These are phyloP conservation scores for Rhizopus sp. DNA, from an alignment of 371 early-diverging fungal genomes.

Conservation along the genomic window DNA sequence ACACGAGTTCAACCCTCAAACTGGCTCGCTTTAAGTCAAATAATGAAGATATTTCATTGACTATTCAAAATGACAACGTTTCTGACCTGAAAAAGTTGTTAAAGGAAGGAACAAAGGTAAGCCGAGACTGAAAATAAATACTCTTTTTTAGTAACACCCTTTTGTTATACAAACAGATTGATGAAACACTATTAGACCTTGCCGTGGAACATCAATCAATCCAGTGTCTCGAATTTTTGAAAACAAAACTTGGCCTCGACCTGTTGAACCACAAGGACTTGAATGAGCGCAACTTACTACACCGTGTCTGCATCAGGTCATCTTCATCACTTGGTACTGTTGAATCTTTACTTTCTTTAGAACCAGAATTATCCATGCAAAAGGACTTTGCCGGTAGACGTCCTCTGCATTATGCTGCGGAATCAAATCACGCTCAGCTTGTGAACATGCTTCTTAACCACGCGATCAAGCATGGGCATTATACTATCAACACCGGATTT, in stretches of 20 bases:
- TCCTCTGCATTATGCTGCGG: slow-evolving; percentile 72
- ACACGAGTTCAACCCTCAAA: slow-evolving; percentile 13
- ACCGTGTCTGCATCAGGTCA: slow-evolving; percentile 56
- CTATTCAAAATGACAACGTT: slow-evolving; percentile 19
- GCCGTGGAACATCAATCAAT: slow-evolving; percentile 54
- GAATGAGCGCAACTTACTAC: slow-evolving; percentile 68
- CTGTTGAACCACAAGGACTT: slow-evolving; percentile 51
- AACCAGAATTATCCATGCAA: slow-evolving; percentile 27
- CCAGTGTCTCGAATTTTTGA: slow-evolving; percentile 49
- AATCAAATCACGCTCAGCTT: slow-evolving; percentile 51
- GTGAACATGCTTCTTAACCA: slow-evolving; percentile 48
- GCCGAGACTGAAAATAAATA: slow-evolving; percentile 4
- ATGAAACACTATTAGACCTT: slow-evolving; percentile 52
- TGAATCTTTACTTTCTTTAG: slow-evolving; percentile 19
- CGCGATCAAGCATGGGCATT: slow-evolving; percentile 46
- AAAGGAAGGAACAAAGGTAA: slow-evolving; percentile 22
- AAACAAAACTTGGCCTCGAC: slow-evolving; percentile 36
- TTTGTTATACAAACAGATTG: slow-evolving; percentile 29
- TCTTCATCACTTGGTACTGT: slow-evolving; percentile 25
- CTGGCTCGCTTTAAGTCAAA: slow-evolving; percentile 22
- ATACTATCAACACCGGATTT: slow-evolving; percentile 38
- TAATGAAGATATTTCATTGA: slow-evolving; percentile 26
- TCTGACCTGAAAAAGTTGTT: slow-evolving; percentile 13
- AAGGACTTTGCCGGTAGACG: slow-evolving; percentile 66
- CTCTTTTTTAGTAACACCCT: not conserved